Evolutionary conservation across 176 grass and related monocot species (phyloP), one percentile per base, ranked within the genome.

Genomic region (Hsuehochloa calcarea): DNA sequence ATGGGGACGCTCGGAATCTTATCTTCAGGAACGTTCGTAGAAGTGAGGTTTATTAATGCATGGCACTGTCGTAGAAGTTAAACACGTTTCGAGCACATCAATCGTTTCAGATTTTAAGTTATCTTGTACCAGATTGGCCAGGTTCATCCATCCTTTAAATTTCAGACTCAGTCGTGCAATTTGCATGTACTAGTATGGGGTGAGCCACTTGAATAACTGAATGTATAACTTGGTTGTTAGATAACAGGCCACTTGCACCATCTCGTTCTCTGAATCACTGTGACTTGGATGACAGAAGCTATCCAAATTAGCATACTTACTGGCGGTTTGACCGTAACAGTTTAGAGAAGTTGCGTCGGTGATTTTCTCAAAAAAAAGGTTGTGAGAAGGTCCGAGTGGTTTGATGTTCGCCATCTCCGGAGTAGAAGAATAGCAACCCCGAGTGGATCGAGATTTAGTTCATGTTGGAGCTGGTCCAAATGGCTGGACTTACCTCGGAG

Each of bases 31-130:
- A 78, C 25, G 35, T 49, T 60, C 73, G 22, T 25, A 66, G 7
- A 63, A 6, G 12, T 4, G 29, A 70, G 62, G 25, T 16, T 84
- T 26, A 68, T 50, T n/a, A 68, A 58, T 46, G 54, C 65, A 35
- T 22, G 11, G 64, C 74, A 8, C 84, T n/a, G n/a, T n/a, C n/a
- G n/a, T n/a, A n/a, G n/a, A n/a, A n/a, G 70, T 82, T 82, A 78
- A 71, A 44, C 22, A 2, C 47, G n/a, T 31, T 10, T 35, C 11
- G 12, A 56, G 41, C 49, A 22, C 61, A 38, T 37, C 74, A 2
- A 60, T 43, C 43, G 20, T 13, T 14, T 49, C 43, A 43, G 52
- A 81, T 75, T 72, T 38, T 38, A 4, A 61, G 15, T 22, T 49
- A n/a, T 54, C 73, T 31, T 54, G 65, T 54, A 69, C 47, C 29